phyloP scores from a whole-genome alignment of 768 basidiomycete genomes.

The Astraeus odoratus region DNA sequence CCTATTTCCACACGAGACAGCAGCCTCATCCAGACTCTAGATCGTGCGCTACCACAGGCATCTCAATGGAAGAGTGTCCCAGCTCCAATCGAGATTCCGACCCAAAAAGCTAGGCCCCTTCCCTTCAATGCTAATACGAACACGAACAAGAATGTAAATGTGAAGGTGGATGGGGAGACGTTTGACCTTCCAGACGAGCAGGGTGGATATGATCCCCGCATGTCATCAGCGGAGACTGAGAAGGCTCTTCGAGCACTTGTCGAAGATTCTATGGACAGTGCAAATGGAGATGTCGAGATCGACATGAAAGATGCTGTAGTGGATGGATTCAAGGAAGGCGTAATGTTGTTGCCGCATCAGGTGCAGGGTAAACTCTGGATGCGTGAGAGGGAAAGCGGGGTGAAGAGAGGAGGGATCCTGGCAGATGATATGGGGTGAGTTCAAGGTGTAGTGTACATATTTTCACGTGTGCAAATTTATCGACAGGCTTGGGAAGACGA shows the following conservation, averaged over 20 bases:
- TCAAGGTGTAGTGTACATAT: too few species aligned
- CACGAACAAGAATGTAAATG: not conserved
- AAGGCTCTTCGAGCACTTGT: conserved; percentile 74
- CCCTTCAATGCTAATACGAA: conserved; percentile 1
- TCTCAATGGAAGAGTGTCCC: conserved; percentile 22
- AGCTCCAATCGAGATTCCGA: conserved; percentile 25
- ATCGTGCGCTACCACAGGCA: conserved; percentile 14
- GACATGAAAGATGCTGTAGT: conserved; percentile 65
- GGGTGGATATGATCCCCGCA: conserved; percentile 24
- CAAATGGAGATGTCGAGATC: conserved; percentile 44
- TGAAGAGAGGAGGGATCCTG: conserved; percentile 79
- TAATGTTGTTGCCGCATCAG: conserved; percentile 81
- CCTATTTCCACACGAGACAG: conserved; percentile 11
- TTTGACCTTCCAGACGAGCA: conserved; percentile 24
- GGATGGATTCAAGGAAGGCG: conserved; percentile 65
- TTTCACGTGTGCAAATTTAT: conserved; percentile 3
- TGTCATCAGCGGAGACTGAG: conserved; percentile 56
- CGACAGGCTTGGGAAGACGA: conserved; percentile 75
- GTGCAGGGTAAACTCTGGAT: conserved; percentile 85
- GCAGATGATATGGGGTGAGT: conserved; percentile 86
- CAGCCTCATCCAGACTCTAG: conserved; percentile 11
- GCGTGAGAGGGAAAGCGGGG: conserved; percentile 71
- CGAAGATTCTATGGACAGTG: conserved; percentile 50
- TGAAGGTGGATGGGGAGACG: conserved; percentile 12
- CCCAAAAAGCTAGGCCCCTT: conserved; percentile 12